Conservation (phyloP, 495 filamentous ascomycete species). For the Parathielavia appendiculata region DNA sequence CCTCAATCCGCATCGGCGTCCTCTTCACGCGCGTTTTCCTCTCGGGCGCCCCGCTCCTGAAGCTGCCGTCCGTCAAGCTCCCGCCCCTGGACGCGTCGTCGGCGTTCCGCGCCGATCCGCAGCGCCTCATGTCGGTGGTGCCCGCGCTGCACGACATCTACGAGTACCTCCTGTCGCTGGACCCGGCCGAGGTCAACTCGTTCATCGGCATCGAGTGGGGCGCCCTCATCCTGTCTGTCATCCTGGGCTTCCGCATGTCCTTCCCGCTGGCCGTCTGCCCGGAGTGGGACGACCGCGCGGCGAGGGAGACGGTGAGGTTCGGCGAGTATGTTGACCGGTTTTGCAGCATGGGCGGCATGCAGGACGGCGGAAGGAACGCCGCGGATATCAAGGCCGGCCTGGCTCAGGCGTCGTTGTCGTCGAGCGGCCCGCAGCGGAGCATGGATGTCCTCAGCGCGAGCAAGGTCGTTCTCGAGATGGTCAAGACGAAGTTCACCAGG, state of each 20-base stretch:
- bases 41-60: conserved; percentile 35
- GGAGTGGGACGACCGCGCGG: conserved; percentile 35
- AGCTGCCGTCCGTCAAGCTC: conserved; percentile 16
- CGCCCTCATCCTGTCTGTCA: conserved; percentile 32
- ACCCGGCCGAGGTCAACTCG: conserved; percentile 24
- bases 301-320: conserved; percentile 30
- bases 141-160: conserved; percentile 25
- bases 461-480: conserved; percentile 36
- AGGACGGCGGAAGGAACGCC: background rate
- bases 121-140: conserved; percentile 12
- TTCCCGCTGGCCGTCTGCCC: conserved; percentile 36
- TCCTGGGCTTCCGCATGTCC: conserved; percentile 40
- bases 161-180: conserved; percentile 28
- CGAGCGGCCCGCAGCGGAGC: no score
- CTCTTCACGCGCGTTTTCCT: conserved; percentile 34
- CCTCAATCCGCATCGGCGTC: conserved; percentile 31
- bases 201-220: conserved; percentile 35
- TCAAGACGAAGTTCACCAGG: conserved; percentile 36
- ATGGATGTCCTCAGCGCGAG: conserved; percentile 37
- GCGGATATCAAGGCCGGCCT: background rate
- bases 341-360: conserved; percentile 15
- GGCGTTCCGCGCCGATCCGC: conserved; percentile 17
- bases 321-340: conserved; percentile 30
- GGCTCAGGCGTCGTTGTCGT: no score
- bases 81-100: conserved; percentile 4